Evolutionary conservation across 2,329 filamentous ascomycete genomes (phyloP), one percentile per base, ranked within the genome.

Genomic region (Cytospora mali): DNA sequence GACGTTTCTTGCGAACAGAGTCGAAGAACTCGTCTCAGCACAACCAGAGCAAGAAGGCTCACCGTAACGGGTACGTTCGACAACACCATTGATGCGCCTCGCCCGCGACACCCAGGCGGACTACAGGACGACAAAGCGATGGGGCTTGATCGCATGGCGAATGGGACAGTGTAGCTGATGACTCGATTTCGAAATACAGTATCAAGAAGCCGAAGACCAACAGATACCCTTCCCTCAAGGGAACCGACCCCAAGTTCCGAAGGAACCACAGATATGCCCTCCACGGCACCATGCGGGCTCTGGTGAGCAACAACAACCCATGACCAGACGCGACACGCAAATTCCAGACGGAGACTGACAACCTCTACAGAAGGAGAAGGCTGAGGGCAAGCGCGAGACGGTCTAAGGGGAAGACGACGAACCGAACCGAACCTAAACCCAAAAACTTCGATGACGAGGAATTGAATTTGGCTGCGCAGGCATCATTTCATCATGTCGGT

Each of bases 161-260:
- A 56, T 60, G 52, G 50, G 46, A 56, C 27, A 66, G 18, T 51
- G 39, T 21, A 55, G 55, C 64, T 65, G 61, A 61, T 42, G 35
- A 23, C n/a, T 46, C 42, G 29, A 50, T 54, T 14, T 56, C 31
- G 31, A 18, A 39, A 23, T 68, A 73, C 79, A 97, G 94, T 84
- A 99, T 99, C 88, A 98, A 98, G 91, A 98, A 97, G 91, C 95
- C 95, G 71, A 97, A 97, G 89, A 98, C 95, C 78, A 88, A 93
- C 83, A 88, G 95, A 86, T 99, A 99, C 86, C 95, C 95, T 71
- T 98, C 94, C 74, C 90, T 99, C 77, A 97, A 97, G 80, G 95
- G 95, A 76, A 95, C 92, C 80, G 95, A 99, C 84, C 93, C 95
- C 79, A 99, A 99, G 89, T 99, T 99, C 88, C 90, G 95, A 82